A percentile compares a stretch with the other conserved stretches of the same genome.
Conservation (phyloP, 352 stramenopile species). For the Thalassiosira allenii region DNA sequence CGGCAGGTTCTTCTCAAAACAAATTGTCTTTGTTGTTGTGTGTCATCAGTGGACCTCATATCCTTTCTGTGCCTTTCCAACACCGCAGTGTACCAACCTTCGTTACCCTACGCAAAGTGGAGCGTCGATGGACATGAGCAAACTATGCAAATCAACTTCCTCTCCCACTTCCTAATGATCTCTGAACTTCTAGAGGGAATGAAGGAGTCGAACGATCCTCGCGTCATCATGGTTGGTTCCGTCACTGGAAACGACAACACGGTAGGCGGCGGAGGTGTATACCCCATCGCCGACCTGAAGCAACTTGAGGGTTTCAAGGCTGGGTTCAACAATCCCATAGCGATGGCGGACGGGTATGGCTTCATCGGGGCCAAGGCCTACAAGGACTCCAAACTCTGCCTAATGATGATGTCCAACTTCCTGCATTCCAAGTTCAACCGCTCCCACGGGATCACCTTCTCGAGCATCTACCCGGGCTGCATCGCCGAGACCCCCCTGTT, state of each 20-base stretch:
- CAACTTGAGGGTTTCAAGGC: conserved; percentile 86
- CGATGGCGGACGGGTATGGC: conserved; percentile 87
- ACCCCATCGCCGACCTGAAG: conserved; percentile 87
- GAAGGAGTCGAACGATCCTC: conserved; percentile 72
- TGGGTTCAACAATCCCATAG: conserved; percentile 85
- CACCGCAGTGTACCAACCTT: conserved; percentile 85
- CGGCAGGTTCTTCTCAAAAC: neutral
- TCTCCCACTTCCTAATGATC: conserved; percentile 89
- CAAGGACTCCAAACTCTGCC: conserved; percentile 88
- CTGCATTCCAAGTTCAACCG: conserved; percentile 86
- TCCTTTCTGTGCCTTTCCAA: too few species aligned
- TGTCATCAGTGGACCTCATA: too few species aligned
- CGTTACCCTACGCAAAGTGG: conserved; percentile 86
- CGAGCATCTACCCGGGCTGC: conserved; percentile 87
- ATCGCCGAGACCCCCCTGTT: conserved; percentile 87
- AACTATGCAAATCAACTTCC: conserved; percentile 89
- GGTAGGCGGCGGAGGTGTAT: conserved; percentile 86
- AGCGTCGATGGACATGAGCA: conserved; percentile 89
- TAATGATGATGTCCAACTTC: conserved; percentile 88
- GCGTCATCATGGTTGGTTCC: conserved; percentile 85
- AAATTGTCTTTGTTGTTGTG: too few species aligned
- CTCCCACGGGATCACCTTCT: conserved; percentile 84
- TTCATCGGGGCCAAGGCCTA: conserved; percentile 88
- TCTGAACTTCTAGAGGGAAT: conserved; percentile 78
- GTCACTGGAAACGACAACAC: conserved; percentile 89